These are phyloP conservation scores for Paecilomyces fulvus DNA, from an alignment of 2,329 filamentous ascomycete genomes.

Conservation along the genomic window DNA sequence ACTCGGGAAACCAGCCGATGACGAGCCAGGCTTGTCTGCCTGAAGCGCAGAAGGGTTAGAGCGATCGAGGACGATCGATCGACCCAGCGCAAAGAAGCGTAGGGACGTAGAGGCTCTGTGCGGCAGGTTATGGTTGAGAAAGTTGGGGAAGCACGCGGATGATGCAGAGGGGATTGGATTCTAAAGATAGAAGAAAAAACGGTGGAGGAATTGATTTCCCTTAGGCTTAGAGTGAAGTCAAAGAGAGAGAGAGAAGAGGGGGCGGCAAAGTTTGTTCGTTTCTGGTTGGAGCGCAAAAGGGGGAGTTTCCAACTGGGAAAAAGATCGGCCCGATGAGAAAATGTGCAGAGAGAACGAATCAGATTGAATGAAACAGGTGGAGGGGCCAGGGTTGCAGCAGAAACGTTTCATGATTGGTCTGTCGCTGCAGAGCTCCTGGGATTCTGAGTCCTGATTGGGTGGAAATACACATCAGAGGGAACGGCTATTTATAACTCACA, in stretches of 20 bases:
- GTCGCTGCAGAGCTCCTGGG: too few relatives aligned
- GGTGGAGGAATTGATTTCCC: slow-evolving; percentile 5
- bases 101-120: slow-evolving; percentile 4
- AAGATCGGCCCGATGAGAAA: too few relatives aligned
- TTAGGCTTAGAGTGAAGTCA: neutral
- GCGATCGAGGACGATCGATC: neutral
- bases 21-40: neutral
- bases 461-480: neutral
- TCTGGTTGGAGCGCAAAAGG: too few relatives aligned
- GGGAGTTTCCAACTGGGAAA: too few relatives aligned
- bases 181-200: slow-evolving; percentile 22
- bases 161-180: slow-evolving; percentile 22
- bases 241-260: too few relatives aligned
- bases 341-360: too few relatives aligned
- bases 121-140: neutral
- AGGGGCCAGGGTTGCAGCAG: too few relatives aligned
- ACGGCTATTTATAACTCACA: neutral
- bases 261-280: too few relatives aligned
- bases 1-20: neutral
- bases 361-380: too few relatives aligned
- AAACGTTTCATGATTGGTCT: too few relatives aligned
- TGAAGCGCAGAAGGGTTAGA: neutral
- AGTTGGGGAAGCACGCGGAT: slow-evolving; percentile 15
- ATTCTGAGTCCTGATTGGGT: neutral
- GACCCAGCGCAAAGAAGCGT: slow-evolving; percentile 1